Evolutionary conservation across 345 rosid species (phyloP), one percentile per base, ranked within the genome.

Genomic region (Salix exigua): DNA sequence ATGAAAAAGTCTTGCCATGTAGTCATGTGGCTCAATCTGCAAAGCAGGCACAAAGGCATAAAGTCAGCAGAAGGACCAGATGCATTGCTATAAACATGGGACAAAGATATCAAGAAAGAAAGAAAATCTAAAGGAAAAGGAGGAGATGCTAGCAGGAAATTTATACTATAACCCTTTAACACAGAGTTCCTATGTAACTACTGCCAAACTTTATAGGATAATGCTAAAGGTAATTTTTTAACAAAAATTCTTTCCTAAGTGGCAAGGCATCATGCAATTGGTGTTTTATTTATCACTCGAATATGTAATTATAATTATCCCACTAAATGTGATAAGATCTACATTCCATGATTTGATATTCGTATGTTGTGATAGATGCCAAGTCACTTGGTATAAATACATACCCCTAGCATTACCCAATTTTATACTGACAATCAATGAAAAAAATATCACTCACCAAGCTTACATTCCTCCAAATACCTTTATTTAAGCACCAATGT

Each of bases 21-120:
- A 89, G 85, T 92, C 96, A 79, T 92, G 97, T 1, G 96, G 85
- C 75, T 92, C 96, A 72, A 92, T 89, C 97, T 91, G 87, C 87
- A 91, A 72, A 78, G 78, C 28, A 72, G 64, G 35, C 10, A 55
- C 35, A 74, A 72, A 73, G 13, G 40, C 46, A 64, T 5, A 13
- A 30, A 26, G 35, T 75, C 62, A 67, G 65, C 70, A 28, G 23
- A 21, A 73, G 11, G 60, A 35, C 40, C 11, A 46, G 61, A 68
- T 16, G 30, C 31, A 37, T 23, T n/a, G n/a, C 33, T 38, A 64
- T 19, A 65, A 17, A 13, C 38, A 33, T 16, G 4, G 16, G 25
- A 48, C 30, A 16, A 19, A 73, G 46, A 23, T 5, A 4, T 19
- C 7, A 21, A 53, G 62, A 62, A 14, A 19, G 68, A 67, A 67